Percentiles rank a stretch among this genome's conserved stretches.
Conservation (phyloP, 2,329 filamentous ascomycete genomes). For the Eutypella sp. region DNA sequence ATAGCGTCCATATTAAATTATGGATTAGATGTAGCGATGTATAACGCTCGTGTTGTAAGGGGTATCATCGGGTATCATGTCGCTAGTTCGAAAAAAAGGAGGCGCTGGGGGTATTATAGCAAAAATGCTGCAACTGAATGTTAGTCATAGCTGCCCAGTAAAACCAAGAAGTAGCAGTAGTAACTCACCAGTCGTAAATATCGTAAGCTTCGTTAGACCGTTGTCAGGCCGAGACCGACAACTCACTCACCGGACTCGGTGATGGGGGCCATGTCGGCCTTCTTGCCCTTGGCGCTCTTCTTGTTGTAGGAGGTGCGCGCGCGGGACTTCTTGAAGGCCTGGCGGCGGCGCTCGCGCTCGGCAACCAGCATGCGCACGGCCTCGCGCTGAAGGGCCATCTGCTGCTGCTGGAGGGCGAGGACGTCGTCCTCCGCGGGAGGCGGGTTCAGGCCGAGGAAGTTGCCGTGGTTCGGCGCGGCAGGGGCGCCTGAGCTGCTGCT, state of each 20-base stretch:
- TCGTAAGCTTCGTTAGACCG: slow-evolving; percentile 17
- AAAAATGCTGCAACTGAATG: not conserved
- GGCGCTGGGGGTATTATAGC: no score
- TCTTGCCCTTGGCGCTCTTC: slow-evolving; percentile 46
- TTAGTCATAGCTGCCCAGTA: slow-evolving; percentile 3
- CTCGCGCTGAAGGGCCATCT: slow-evolving; percentile 47
- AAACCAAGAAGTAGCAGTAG: not conserved
- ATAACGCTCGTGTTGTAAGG: not conserved
- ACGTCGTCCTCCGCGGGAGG: slow-evolving; percentile 47
- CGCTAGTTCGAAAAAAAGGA: not conserved
- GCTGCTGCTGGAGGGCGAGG: slow-evolving; percentile 46
- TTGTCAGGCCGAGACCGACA: slow-evolving; percentile 7
- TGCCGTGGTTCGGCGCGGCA: slow-evolving; percentile 40
- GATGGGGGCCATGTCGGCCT: slow-evolving; percentile 49
- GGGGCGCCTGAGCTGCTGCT: slow-evolving; percentile 40
- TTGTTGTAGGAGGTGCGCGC: slow-evolving; percentile 34
- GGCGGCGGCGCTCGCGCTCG: slow-evolving; percentile 52
- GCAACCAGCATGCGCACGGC: slow-evolving; percentile 43
- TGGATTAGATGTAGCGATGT: no score
- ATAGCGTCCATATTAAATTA: no score
- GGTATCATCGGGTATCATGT: slow-evolving; percentile 4
- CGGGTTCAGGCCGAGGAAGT: slow-evolving; percentile 46
- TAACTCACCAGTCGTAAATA: slow-evolving; percentile 22
- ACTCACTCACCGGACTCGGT: slow-evolving; percentile 42
- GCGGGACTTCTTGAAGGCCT: slow-evolving; percentile 24